Evolutionary conservation across 352 stramenopile genomes (phyloP), one percentile per base, ranked within the genome.

Genomic region (Thalassiosira mediterranea): DNA sequence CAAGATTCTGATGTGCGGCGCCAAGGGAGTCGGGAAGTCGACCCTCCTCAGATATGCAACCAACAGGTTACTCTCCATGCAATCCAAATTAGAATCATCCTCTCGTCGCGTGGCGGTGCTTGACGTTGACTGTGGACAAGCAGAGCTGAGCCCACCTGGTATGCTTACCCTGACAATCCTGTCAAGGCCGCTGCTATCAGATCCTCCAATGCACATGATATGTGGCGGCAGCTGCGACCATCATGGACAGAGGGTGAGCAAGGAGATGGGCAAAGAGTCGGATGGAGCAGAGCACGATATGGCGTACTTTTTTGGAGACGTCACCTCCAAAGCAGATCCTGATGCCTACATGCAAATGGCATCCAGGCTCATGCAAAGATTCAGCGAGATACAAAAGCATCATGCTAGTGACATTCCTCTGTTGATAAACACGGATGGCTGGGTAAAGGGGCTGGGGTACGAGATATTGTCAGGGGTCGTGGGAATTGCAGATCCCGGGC

Each of bases 391-490:
- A 13, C 25, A 79, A 11, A 40, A 56, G 46, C 44, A 63, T 37
- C 19, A 10, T 1, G 25, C 51, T 17, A 57, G 42, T 19, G 25
- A 60, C 3, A 84, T 96, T 25, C 96, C 96, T 29, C 85, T 99
- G 0, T 81, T 99, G 11, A 91, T 99, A 66, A 99, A 99, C 78
- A 97, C 96, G 13, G 96, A 98, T 80, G 96, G 96, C 40, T 99
- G 96, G 96, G 93, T 98, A 60, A 98, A 98, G 86, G 97, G 95
- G 52, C 96, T 99, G 86, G 96, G 96, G 7, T 93, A 95, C 68
- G 93, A 98, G 65, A 84, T 99, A 62, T 89, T 99, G 32, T 95
- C 93, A 57, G 90, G 89, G 19, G 88, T 98, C 37, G 94, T 98
- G 31, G 76, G 95, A 29, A 84, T 90, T 48, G 82, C 94, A 1